Evolutionary conservation across 2,329 filamentous ascomycete species (phyloP).

Genomic region (Blastomyces parvus): DNA sequence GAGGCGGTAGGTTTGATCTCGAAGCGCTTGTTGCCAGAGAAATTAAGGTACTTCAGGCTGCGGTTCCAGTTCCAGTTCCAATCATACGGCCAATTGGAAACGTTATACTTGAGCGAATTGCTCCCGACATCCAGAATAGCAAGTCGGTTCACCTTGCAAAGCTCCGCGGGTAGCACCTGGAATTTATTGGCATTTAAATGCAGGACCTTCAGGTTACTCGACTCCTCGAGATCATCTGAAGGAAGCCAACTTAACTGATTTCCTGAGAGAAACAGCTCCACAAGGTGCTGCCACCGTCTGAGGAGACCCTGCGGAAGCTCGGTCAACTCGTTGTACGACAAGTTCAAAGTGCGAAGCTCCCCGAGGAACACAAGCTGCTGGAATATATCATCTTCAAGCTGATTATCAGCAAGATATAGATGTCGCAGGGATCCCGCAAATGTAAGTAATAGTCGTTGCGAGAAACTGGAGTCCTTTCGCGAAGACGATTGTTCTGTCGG

Average conservation of each 20-base stretch:
- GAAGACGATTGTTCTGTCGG: constrained; percentile 46
- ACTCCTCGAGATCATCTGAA: constrained; percentile 87
- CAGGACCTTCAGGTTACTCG: constrained; percentile 74
- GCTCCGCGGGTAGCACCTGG: constrained; percentile 87
- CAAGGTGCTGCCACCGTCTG: constrained; percentile 78
- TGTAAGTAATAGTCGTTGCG: constrained; percentile 68
- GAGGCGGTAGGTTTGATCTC: constrained; percentile 68
- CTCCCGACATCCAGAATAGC: constrained; percentile 89
- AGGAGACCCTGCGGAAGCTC: constrained; percentile 86
- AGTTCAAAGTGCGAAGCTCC: constrained; percentile 78
- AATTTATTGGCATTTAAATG: constrained; percentile 98
- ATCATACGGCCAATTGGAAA: constrained; percentile 97
- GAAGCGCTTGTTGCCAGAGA: constrained; percentile 91
- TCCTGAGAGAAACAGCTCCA: constrained; percentile 87
- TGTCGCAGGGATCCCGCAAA: constrained; percentile 80
- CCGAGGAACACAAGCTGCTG: constrained; percentile 75
- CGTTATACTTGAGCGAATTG: constrained; percentile 95
- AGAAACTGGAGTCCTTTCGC: constrained; percentile 82
- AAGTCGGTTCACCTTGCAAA: constrained; percentile 86
- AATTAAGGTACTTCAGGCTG: constrained; percentile 85
- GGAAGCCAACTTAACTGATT: constrained; percentile 88
- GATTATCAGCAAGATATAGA: constrained; percentile 84
- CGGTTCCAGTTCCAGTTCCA: constrained; percentile 99
- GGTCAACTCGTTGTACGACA: constrained; percentile 90
- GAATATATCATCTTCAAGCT: constrained; percentile 88